Evolutionary conservation across 169 alveolate species (phyloP), one percentile per base, ranked within the genome.

Genomic region (Babesia bovis): DNA sequence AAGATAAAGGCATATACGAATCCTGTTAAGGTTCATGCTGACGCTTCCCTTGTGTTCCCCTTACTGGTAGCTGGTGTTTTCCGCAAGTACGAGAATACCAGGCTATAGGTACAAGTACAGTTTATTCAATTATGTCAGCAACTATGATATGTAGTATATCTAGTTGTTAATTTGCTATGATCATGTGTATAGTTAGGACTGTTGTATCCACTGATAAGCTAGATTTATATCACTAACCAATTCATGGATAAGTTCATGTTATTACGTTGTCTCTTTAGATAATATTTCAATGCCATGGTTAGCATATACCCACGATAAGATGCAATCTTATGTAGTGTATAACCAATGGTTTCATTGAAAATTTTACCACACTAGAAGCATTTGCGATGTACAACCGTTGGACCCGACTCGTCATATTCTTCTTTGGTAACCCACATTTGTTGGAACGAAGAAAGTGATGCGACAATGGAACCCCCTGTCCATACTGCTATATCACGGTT

Each of bases 351-450:
- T n/a, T n/a, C n/a, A n/a, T n/a, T n/a, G n/a, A n/a, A n/a, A n/a
- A n/a, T n/a, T n/a, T n/a, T n/a, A n/a, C 45, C 7, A 13, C 13
- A 13, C 90, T 90, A 96, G 90, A 95, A 95, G 87, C 99, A 96
- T 83, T 96, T 97, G 90, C 99, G 95, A 84, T 97, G 99, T 4
- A 97, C 98, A 50, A 97, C 95, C 66, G 96, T 90, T 9, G 99
- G 98, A 17, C 99, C 99, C 9, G 97, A 83, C 81, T 97, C 99
- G 33, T 97, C 99, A 72, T 97, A 97, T 84, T 97, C 99, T 56
- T 94, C 97, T 90, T 95, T 96, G 49, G 99, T 94, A 79, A 97
- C 95, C 99, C 99, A 97, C 98, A 96, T 95, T 77, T 94, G 97
- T 84, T 97, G 98, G 94, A 97, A 97, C 36, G 98, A 95, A 44